These are phyloP conservation scores for Ophiocordyceps camponoti-saundersi DNA, from an alignment of 2,329 filamentous ascomycete genomes.

Conservation along the genomic window DNA sequence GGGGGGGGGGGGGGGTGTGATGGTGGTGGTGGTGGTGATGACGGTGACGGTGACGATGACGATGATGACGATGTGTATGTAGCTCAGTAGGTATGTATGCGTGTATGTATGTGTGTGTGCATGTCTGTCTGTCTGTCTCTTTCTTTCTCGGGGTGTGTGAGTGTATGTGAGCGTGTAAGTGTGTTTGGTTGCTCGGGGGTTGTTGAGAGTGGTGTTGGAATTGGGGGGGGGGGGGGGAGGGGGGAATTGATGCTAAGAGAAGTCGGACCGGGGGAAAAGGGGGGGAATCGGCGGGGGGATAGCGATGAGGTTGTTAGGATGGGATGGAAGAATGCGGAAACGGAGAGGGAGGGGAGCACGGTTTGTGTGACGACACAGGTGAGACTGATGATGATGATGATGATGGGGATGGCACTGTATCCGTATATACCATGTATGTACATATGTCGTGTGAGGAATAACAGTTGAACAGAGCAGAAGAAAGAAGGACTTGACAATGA, in stretches of 20 bases:
- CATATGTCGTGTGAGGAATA: neutral
- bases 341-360: neutral
- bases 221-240: neutral
- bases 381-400: neutral
- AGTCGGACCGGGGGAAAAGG: too few species aligned
- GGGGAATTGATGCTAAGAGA: neutral
- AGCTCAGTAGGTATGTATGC: neutral
- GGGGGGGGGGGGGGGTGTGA: neutral
- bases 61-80: neutral
- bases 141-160: neutral
- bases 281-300: neutral
- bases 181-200: conserved; percentile 1
- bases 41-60: neutral
- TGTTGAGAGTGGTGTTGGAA: neutral
- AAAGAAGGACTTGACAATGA: too few species aligned
- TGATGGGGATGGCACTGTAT: neutral
- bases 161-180: neutral
- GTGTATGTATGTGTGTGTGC: neutral
- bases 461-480: neutral
- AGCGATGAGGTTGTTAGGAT: neutral
- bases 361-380: neutral
- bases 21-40: neutral
- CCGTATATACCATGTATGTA: neutral
- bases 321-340: too few species aligned
- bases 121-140: neutral